Evolutionary conservation across 441 rosid genomes (phyloP).

Genomic region (Melastoma candidum): DNA sequence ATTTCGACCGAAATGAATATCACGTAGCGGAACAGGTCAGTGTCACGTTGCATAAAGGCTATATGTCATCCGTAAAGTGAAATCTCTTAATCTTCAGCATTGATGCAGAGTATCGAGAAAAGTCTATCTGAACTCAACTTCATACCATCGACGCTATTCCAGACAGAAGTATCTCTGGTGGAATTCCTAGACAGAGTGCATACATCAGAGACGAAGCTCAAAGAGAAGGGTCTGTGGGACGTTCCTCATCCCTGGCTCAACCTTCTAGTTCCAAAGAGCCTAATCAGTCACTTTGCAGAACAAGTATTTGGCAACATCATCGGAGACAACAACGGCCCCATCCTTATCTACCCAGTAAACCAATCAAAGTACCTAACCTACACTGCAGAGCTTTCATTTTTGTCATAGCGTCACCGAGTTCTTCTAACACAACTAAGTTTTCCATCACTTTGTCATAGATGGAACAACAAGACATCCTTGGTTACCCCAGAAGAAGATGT

Average conservation of each 20-base stretch:
- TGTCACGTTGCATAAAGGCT: not conserved
- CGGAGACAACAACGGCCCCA: slow-evolving; percentile 61
- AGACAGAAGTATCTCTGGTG: slow-evolving; percentile 53
- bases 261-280: slow-evolving; percentile 64
- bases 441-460: slow-evolving; percentile 40
- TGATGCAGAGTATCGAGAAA: slow-evolving; percentile 40
- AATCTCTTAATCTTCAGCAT: not conserved
- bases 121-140: slow-evolving; percentile 54
- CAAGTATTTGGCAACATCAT: slow-evolving; percentile 63
- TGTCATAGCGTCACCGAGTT: not conserved
- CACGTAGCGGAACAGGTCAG: slow-evolving; percentile 35
- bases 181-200: slow-evolving; percentile 86
- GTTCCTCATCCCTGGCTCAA: slow-evolving; percentile 95
- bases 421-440: slow-evolving; percentile 3
- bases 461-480: slow-evolving; percentile 65
- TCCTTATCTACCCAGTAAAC: slow-evolving; percentile 75
- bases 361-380: slow-evolving; percentile 52
- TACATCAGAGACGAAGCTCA: slow-evolving; percentile 48
- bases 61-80: not conserved
- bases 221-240: slow-evolving; percentile 76
- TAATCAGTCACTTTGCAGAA: slow-evolving; percentile 40
- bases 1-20: slow-evolving; percentile 44
- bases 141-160: slow-evolving; percentile 58
- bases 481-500: slow-evolving; percentile 66
- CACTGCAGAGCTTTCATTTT: not conserved